phyloP scores from a whole-genome alignment of 345 rosid genomes.

The Ricinus communis region DNA sequence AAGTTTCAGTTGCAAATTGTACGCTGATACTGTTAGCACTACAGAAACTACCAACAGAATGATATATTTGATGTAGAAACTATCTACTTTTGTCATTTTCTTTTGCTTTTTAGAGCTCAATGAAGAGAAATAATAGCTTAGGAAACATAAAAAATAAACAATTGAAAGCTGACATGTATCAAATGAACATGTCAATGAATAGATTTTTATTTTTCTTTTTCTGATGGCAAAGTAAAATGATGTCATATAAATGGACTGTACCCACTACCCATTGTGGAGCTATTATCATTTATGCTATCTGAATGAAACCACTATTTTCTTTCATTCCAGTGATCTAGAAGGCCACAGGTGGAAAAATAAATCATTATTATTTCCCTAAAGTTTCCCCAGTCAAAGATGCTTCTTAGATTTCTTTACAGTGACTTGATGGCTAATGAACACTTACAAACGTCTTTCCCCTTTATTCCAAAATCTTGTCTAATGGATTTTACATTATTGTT shows the following conservation, averaged over 20 bases:
- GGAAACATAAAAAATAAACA: neutral
- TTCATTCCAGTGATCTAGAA: no score
- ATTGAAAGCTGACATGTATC: no score
- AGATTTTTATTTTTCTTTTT: neutral
- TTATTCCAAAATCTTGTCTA: conserved; percentile 1
- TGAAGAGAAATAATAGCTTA: neutral
- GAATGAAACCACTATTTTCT: no score
- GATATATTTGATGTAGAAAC: neutral
- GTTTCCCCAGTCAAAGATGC: conserved; percentile 9
- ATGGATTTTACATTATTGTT: conserved; percentile 9
- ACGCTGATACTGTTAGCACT: neutral
- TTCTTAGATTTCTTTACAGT: neutral
- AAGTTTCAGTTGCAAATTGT: conserved; percentile 2
- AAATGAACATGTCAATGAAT: neutral
- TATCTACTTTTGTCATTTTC: neutral
- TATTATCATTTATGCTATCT: no score
- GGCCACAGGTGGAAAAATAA: no score
- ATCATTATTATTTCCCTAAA: no score
- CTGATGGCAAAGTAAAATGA: no score
- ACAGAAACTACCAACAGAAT: neutral
- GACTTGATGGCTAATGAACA: neutral
- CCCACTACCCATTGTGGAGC: no score
- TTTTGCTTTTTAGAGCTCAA: no score
- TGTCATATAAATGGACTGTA: no score
- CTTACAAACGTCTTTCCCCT: neutral